These are phyloP conservation scores for Gossypium sturtianum DNA, from an alignment of 345 rosid genomes.

Conservation along the genomic window DNA sequence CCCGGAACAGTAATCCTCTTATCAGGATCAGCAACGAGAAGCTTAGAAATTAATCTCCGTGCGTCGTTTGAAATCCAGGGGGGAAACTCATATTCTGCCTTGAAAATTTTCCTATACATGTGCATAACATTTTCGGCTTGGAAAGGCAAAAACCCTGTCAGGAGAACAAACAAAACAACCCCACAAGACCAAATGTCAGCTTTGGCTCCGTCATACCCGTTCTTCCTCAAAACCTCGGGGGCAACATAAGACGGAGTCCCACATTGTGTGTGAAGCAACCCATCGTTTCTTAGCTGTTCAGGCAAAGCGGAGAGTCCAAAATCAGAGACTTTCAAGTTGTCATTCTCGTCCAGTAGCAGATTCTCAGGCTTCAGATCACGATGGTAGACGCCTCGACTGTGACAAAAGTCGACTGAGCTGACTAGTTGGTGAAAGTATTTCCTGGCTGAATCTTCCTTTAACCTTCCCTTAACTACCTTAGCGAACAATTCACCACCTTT, in stretches of 20 bases:
- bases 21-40: conserved; percentile 9
- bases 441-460: conserved; percentile 26
- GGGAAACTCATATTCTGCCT: conserved; percentile 14
- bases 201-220: conserved; percentile 13
- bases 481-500: conserved; percentile 29
- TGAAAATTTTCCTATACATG: conserved; percentile 16
- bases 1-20: conserved; percentile 7
- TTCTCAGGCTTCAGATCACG: conserved; percentile 32
- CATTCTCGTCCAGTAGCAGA: conserved; percentile 24
- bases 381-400: conserved; percentile 30
- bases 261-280: conserved; percentile 26
- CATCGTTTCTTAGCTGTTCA: conserved; percentile 19
- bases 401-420: conserved; percentile 24
- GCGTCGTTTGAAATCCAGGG: conserved; percentile 15
- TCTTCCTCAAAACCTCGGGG: conserved; percentile 16
- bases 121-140: conserved; percentile 14
- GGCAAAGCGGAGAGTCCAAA: conserved; percentile 28
- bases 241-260: conserved; percentile 22
- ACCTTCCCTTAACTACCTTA: conserved; percentile 22
- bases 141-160: conserved; percentile 18
- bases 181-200: conserved; percentile 21
- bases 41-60: conserved; percentile 11
- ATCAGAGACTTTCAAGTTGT: conserved; percentile 24
- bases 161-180: conserved; percentile 18
- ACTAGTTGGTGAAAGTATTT: conserved; percentile 25